Base-by-base conservation (phyloP, 139 green algal genomes). In the Parachlorella kessleri region DNA sequence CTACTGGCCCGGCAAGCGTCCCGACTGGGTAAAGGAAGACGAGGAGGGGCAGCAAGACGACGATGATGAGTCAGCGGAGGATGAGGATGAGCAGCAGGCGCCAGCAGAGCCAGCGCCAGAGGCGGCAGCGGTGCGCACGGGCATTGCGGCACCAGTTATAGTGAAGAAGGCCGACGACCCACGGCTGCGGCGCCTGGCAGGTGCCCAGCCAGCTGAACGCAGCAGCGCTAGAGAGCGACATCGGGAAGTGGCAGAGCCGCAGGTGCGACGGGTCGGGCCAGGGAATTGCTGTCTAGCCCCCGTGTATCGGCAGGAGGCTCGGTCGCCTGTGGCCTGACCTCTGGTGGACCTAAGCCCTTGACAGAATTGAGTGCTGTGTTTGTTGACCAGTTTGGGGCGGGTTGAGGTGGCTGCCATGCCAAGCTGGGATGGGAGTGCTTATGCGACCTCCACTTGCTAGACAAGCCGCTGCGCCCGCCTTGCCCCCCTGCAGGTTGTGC, bases 1-100 rank as follows among this genome's bases (percentile, higher is more conserved):
- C 3, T 98, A 98, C 82, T 95, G 95, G 90, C 85, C 95, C 0
- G 95, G 95, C 53, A 88, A 89, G 48, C 92, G 90, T 4, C 94
- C 94, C 10, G 91, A 95, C 65, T 98, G 94, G 94, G 86, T 90
- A 4, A 70, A 85, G 7, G 54, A 86, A 35, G 87, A 91, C 5
- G 64, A 85, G 3, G 83, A 85, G 35, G 74, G 75, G 40, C 59
- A 82, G 14, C 39, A 21, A 40, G 65, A 55, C 32, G 1, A 4
- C 21, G 75, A 83, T 35, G 73, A 89, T 38, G 75, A 84, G 70
- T 42, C 80, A 68, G 66, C 14, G 48, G 14, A 14, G 48, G 14
- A 59, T 14, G 48, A 86, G 48, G 76, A 75, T 33, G 78, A 85
- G 37, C 67, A 76, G 4, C 78, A 83, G 54, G 77, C 85, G 3